These are phyloP conservation scores for Alternaria ventricosa DNA, from an alignment of 2,329 filamentous ascomycete genomes.

Conservation along the genomic window DNA sequence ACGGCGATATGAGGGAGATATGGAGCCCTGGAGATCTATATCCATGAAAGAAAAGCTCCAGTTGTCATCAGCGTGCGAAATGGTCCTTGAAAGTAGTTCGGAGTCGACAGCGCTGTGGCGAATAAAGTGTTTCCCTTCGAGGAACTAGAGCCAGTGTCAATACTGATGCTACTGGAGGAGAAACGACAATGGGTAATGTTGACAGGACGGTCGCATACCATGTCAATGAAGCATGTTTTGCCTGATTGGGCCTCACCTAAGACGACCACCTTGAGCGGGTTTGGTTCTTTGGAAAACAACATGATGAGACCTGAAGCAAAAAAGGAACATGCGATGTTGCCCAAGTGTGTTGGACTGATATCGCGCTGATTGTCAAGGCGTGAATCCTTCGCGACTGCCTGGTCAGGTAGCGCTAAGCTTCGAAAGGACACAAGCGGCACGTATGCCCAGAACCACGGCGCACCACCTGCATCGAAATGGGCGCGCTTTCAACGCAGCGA, in stretches of 20 bases:
- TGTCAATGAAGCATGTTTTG: constrained; percentile 38
- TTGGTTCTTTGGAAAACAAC: not conserved
- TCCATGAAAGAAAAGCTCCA: constrained; percentile 26
- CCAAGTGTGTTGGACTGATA: not conserved
- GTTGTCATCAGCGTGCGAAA: constrained; percentile 14
- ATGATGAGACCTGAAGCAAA: not conserved
- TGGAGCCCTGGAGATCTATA: constrained; percentile 23
- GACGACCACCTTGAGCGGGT: constrained; percentile 17
- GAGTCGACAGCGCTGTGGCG: constrained; percentile 1
- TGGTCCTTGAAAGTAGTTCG: constrained; percentile 10
- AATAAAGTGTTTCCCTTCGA: constrained; percentile 12
- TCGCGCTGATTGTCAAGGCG: not conserved
- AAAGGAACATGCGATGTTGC: not conserved
- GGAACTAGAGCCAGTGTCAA: constrained; percentile 1
- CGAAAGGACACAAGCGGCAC: not conserved
- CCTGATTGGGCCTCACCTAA: constrained; percentile 32
- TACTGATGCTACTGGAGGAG: not conserved
- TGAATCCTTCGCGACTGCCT: not conserved
- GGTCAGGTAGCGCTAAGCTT: not conserved
- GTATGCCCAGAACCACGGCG: too few relatives aligned
- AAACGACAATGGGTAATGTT: not conserved
- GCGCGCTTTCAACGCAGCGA: not conserved
- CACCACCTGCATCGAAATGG: not conserved
- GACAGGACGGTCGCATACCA: constrained; percentile 12
- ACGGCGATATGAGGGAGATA: not conserved